Evolutionary conservation across 306 rosid genomes (phyloP).

Genomic region (Dalbergia cultrata): DNA sequence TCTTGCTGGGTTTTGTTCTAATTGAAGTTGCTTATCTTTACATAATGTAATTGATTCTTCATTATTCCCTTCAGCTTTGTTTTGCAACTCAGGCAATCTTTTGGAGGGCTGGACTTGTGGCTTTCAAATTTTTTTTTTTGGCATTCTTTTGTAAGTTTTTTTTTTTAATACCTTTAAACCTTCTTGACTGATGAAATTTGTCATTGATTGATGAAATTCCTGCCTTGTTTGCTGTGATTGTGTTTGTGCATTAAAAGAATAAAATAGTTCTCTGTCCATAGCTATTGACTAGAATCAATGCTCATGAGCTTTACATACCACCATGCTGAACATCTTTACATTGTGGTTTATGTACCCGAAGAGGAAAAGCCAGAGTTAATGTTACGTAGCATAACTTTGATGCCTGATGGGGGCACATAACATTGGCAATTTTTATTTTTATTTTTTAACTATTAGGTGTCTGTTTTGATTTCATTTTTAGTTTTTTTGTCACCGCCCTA

Average conservation of each 20-base stretch:
- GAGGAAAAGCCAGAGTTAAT: conserved; percentile 5
- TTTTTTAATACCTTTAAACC: neutral
- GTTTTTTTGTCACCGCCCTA: neutral
- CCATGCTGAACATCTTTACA: conserved; percentile 19
- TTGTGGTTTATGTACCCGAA: conserved; percentile 14
- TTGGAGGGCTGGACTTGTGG: too few species aligned
- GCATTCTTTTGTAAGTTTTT: too few species aligned
- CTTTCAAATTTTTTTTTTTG: neutral
- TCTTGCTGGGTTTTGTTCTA: conserved; percentile 9
- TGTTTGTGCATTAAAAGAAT: neutral
- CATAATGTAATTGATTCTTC: neutral
- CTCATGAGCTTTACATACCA: neutral
- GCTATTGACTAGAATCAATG: conserved; percentile 7
- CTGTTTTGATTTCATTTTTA: neutral
- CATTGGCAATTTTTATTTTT: neutral
- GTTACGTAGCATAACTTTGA: conserved; percentile 19
- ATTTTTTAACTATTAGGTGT: neutral
- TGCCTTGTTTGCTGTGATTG: neutral
- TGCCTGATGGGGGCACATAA: neutral
- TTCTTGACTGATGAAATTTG: neutral
- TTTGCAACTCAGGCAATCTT: too few species aligned
- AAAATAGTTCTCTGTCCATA: neutral
- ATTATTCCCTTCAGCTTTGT: too few species aligned
- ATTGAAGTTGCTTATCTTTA: conserved; percentile 14
- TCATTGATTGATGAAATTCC: neutral